A percentile compares a stretch with the other conserved stretches of the same genome.
These are phyloP conservation scores for Tulasnella sp. DNA, from an alignment of 768 basidiomycete genomes.

Conservation along the genomic window DNA sequence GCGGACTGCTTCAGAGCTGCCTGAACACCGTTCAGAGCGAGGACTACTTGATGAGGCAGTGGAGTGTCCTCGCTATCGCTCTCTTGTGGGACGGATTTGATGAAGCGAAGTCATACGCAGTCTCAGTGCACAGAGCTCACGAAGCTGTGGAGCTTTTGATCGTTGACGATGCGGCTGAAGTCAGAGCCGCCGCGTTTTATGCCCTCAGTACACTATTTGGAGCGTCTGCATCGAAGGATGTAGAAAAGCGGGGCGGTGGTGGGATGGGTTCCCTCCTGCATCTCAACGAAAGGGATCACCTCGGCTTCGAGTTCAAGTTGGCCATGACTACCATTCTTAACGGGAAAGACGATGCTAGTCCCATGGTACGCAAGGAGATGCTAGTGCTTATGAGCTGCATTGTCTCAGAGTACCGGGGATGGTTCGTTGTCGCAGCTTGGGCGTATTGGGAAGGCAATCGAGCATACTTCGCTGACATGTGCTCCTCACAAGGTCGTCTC, in stretches of 20 bases:
- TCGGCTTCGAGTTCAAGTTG: conserved; percentile 74
- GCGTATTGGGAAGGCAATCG: conserved; percentile 87
- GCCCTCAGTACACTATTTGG: conserved; percentile 91
- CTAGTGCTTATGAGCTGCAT: conserved; percentile 83
- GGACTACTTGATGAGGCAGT: conserved; percentile 88
- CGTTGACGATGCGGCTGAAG: conserved; percentile 77
- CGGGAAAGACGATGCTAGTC: conserved; percentile 87
- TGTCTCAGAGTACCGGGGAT: conserved; percentile 92
- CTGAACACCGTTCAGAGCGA: conserved; percentile 72
- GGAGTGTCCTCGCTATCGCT: conserved; percentile 86
- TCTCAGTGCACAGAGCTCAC: conserved; percentile 57
- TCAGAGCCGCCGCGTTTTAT: conserved; percentile 80
- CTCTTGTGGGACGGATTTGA: conserved; percentile 93
- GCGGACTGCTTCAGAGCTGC: conserved; percentile 75
- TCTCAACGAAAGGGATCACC: conserved; percentile 55
- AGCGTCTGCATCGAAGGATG: conserved; percentile 64
- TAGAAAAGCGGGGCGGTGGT: conserved; percentile 58
- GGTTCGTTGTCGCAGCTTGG: conserved; percentile 95
- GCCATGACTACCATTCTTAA: conserved; percentile 80
- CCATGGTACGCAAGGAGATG: conserved; percentile 91
- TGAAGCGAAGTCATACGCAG: conserved; percentile 74
- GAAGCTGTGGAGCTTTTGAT: conserved; percentile 69
- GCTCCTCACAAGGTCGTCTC: background rate
- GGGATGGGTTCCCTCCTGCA: conserved; percentile 72
- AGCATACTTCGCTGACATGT: background rate